Conservation (phyloP, 805 yeast genomes). For the Saturnispora gosingensis region DNA sequence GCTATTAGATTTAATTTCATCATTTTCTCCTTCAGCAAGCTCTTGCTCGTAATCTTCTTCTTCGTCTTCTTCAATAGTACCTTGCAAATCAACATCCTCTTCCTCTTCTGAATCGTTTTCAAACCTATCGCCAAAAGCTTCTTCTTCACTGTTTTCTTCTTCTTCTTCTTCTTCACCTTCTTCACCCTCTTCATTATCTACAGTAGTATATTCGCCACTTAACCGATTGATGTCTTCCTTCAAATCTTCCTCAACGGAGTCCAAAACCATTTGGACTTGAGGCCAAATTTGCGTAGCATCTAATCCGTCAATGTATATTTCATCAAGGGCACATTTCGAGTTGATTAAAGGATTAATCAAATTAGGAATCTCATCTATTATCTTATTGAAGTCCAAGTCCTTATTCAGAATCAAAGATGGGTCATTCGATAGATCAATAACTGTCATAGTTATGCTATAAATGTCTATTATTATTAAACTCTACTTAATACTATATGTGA, state of each 20-base stretch:
- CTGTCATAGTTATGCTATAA: neutral
- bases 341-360: slow-evolving; percentile 18
- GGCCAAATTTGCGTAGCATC: slow-evolving; percentile 92
- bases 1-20: slow-evolving; percentile 16
- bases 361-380: slow-evolving; percentile 10
- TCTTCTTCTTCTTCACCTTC: slow-evolving; percentile 24
- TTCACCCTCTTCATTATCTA: slow-evolving; percentile 21
- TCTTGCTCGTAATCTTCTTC: slow-evolving; percentile 23
- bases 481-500: neutral
- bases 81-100: slow-evolving; percentile 1
- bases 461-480: neutral
- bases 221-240: slow-evolving; percentile 42
- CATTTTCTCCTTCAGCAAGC: slow-evolving; percentile 22
- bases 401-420: slow-evolving; percentile 8
- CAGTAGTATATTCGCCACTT: slow-evolving; percentile 5
- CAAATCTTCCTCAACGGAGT: slow-evolving; percentile 60
- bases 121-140: slow-evolving; percentile 19
- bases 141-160: slow-evolving; percentile 21
- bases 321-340: slow-evolving; percentile 56
- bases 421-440: slow-evolving; percentile 7
- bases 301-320: slow-evolving; percentile 73
- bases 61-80: slow-evolving; percentile 18
- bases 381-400: slow-evolving; percentile 6
- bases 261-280: slow-evolving; percentile 78
- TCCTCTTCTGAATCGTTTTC: slow-evolving; percentile 25